Evolutionary conservation across 257 asterid genomes (phyloP).

Genomic region (Scutellaria barbata): DNA sequence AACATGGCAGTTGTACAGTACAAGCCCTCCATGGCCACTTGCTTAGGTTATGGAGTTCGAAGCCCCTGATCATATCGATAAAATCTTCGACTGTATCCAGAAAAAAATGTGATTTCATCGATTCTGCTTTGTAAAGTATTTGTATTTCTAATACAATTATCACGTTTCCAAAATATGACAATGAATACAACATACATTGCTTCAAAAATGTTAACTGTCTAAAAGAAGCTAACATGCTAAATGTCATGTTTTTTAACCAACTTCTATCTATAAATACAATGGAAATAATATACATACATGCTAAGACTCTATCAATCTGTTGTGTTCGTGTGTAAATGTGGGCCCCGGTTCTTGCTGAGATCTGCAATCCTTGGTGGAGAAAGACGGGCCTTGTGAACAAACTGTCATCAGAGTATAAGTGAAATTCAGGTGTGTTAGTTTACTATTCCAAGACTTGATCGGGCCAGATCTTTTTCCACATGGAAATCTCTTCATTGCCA

Average conservation of each 20-base stretch:
- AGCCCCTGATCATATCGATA: constrained; percentile 30
- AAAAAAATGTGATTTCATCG: constrained; percentile 9
- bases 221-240: background rate
- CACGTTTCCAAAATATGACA: constrained; percentile 9
- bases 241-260: constrained; percentile 33
- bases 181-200: constrained; percentile 23
- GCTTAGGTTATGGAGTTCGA: constrained; percentile 58
- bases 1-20: constrained; percentile 47
- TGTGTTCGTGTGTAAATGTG: constrained; percentile 13
- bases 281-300: constrained; percentile 31
- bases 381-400: constrained; percentile 22
- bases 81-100: background rate
- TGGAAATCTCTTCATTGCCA: constrained; percentile 57
- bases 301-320: constrained; percentile 20
- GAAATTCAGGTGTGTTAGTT: background rate
- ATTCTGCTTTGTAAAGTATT: constrained; percentile 15
- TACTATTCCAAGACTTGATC: constrained; percentile 59
- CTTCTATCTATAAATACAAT: constrained; percentile 27
- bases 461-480: constrained; percentile 80
- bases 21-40: constrained; percentile 47
- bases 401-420: constrained; percentile 2
- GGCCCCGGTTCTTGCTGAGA: constrained; percentile 13
- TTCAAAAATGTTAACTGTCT: constrained; percentile 16
- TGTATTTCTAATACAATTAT: constrained; percentile 20
- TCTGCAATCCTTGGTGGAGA: constrained; percentile 2